Conservation (phyloP, 2,329 filamentous ascomycete species). For the Aspergillus pseudoglaucus region DNA sequence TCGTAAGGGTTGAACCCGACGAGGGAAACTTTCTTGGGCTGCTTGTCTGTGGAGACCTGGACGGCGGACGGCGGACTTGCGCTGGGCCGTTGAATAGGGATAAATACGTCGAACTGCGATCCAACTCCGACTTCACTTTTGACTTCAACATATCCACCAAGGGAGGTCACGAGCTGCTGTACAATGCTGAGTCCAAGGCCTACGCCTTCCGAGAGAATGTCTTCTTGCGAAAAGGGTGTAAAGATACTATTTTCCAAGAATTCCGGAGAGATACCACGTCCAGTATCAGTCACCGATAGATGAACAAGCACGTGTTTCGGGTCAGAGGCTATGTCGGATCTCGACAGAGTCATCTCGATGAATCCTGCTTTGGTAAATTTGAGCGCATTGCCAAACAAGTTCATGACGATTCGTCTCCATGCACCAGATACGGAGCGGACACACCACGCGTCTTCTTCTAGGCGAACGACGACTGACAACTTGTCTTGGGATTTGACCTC, state of each 20-base stretch:
- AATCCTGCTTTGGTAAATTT: slow-evolving; percentile 31
- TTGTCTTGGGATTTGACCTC: neutral
- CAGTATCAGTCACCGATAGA: slow-evolving; percentile 54
- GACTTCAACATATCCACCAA: slow-evolving; percentile 53
- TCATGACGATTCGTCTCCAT: slow-evolving; percentile 32
- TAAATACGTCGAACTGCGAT: slow-evolving; percentile 23
- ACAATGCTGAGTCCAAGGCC: slow-evolving; percentile 61
- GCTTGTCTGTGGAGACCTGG: neutral
- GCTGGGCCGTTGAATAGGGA: slow-evolving; percentile 15
- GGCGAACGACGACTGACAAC: slow-evolving; percentile 22
- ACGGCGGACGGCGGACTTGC: neutral
- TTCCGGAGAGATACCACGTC: slow-evolving; percentile 55
- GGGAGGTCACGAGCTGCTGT: slow-evolving; percentile 48
- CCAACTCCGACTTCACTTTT: slow-evolving; percentile 32
- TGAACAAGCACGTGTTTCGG: slow-evolving; percentile 14
- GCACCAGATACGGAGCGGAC: slow-evolving; percentile 23
- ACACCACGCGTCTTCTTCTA: slow-evolving; percentile 25
- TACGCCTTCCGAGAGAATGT: slow-evolving; percentile 51
- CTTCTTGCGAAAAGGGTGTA: slow-evolving; percentile 58
- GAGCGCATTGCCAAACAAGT: slow-evolving; percentile 31
- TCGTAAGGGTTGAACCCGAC: slow-evolving; percentile 21
- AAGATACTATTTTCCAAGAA: slow-evolving; percentile 55
- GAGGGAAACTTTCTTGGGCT: slow-evolving; percentile 13
- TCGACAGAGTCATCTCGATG: slow-evolving; percentile 24
- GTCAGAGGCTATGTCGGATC: slow-evolving; percentile 4